Percentiles rank a stretch among this genome's conserved stretches.
Conservation (phyloP, 176 grass and related monocot species). For the Secale cereale region DNA sequence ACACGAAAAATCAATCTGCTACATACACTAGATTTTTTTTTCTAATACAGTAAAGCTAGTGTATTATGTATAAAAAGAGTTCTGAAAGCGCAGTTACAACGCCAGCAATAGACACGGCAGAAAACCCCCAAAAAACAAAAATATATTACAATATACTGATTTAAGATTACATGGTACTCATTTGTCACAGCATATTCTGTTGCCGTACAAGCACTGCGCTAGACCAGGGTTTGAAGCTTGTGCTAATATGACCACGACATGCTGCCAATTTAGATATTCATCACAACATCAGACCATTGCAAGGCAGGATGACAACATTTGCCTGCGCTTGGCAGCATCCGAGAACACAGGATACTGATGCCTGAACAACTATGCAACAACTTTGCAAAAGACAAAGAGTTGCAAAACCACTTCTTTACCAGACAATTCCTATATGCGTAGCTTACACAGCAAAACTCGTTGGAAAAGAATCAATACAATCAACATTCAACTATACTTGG, state of each 20-base stretch:
- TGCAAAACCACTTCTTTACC: not conserved
- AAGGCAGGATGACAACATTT: not conserved
- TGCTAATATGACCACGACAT: not conserved
- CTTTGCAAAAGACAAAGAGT: not conserved
- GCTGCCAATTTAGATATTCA: not conserved
- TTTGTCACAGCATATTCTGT: not conserved
- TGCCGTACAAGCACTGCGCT: not conserved
- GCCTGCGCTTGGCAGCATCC: not conserved
- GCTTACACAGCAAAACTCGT: conserved; percentile 5
- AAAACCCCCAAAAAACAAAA: too few relatives aligned
- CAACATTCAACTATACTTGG: not conserved
- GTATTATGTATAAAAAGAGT: too few relatives aligned
- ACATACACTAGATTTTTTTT: not conserved
- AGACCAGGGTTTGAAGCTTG: not conserved
- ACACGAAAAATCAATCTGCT: not conserved
- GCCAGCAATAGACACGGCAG: too few relatives aligned
- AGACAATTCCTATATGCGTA: not conserved
- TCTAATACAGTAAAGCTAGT: too few relatives aligned
- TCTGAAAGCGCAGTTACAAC: too few relatives aligned
- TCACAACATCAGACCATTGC: not conserved
- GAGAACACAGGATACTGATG: not conserved
- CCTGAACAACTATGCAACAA: not conserved
- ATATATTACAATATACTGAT: too few relatives aligned
- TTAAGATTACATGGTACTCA: not conserved
- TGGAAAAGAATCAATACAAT: conserved; percentile 35